A percentile compares a stretch with the other conserved stretches of the same genome.
Evolutionary conservation across 2,329 filamentous ascomycete species (phyloP).

Genomic region (Claviceps quebecensis): DNA sequence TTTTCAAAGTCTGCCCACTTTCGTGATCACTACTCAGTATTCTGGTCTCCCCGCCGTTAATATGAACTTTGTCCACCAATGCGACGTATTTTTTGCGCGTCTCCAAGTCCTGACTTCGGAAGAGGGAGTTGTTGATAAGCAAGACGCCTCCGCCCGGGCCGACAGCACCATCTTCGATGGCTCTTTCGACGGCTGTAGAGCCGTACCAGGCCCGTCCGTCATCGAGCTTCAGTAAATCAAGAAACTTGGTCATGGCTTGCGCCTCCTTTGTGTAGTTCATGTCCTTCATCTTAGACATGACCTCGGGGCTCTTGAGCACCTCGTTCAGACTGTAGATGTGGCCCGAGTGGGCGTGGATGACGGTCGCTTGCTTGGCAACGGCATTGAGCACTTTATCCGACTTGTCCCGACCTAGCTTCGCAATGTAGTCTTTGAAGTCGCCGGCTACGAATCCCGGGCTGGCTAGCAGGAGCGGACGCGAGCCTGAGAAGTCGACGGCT

Average conservation of each 20-base stretch:
- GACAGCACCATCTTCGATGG: conserved; percentile 77
- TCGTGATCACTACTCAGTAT: conserved; percentile 91
- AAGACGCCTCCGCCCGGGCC: conserved; percentile 74
- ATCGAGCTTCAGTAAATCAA: conserved; percentile 63
- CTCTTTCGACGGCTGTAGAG: conserved; percentile 63
- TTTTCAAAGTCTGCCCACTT: conserved; percentile 74
- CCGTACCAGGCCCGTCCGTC: conserved; percentile 90
- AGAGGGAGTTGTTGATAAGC: conserved; percentile 75
- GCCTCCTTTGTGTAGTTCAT: conserved; percentile 83
- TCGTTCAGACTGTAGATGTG: conserved; percentile 81
- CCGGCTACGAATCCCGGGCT: conserved; percentile 78
- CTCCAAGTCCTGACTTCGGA: conserved; percentile 66
- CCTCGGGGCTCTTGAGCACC: conserved; percentile 67
- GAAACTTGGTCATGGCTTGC: conserved; percentile 70
- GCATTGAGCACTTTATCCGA: conserved; percentile 55
- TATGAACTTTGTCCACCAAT: conserved; percentile 77
- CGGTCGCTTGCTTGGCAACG: conserved; percentile 47
- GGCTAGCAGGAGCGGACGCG: conserved; percentile 66
- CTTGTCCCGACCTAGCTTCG: conserved; percentile 41
- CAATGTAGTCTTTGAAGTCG: conserved; percentile 63
- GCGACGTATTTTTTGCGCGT: conserved; percentile 68
- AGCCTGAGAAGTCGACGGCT: conserved; percentile 58
- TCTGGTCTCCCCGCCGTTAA: conserved; percentile 72
- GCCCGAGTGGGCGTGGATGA: conserved; percentile 74
- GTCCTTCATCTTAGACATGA: conserved; percentile 63